Base-by-base conservation (phyloP, 192 early-diverging fungal genomes). In the Coemansia sp. region DNA sequence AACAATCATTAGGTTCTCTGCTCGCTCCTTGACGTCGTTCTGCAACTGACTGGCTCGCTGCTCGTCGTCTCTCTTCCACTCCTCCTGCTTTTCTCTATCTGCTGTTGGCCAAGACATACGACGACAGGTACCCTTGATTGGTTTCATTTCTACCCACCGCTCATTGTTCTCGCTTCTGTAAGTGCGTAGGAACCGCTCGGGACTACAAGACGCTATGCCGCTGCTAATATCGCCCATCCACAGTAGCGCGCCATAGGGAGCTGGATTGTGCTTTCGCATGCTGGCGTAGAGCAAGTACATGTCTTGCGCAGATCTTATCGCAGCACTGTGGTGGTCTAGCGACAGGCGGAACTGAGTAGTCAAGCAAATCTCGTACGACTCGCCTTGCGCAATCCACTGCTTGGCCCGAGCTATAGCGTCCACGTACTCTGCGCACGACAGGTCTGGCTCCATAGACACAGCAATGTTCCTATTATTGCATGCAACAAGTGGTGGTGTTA, bases 1-100 rank as follows among this genome's bases (percentile, higher is more conserved):
- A 0, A 99, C 96, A 70, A 97, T 98, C 97, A 99, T 99, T 53
- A 99, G 78, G 78, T 99, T 99, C 72, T 99, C 97, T 0, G 95
- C 93, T 2, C 94, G 88, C 75, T 98, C 95, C 81, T 99, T 99
- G 65, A 92, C 88, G 78, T 91, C 89, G 16, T 69, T 69, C 39
- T 79, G 86, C 44, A 99, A 71, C 1, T 40, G 72, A 13, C 76
- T 61, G 4, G 72, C 70, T 2, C 75, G 53, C 11, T 29, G 43
- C 5, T 44, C 20, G 20, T 84, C 77, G 3, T 74, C 72, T 5
- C 24, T 16, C 11, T 61, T 74, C 61, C 85, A 72, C 10, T 66
- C 63, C 3, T 67, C 49, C 15, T 24, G 34, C 2, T 22, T n/a
- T 15, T 20, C 8, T 3, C 1, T 22, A 2, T 39, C 20, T 2